Conservation (phyloP, 169 alveolate species). For the Plasmodium knowlesi region DNA sequence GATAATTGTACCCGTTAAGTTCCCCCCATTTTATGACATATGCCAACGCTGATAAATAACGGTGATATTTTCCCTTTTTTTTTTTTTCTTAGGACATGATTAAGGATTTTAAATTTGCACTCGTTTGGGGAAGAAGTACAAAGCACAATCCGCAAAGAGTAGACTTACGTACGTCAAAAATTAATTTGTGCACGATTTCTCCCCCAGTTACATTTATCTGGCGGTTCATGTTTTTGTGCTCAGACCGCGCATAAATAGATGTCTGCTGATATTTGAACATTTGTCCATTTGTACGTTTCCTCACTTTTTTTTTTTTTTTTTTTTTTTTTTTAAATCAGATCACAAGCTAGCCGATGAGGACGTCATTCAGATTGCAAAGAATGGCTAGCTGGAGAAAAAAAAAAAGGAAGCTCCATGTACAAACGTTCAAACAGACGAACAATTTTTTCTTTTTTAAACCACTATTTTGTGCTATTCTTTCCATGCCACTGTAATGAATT, state of each 20-base stretch:
- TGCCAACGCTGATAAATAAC: neutral
- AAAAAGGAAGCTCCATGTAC: neutral
- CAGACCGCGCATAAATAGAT: neutral
- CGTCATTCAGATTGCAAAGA: constrained; percentile 86
- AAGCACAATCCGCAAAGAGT: constrained; percentile 96
- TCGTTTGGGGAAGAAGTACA: constrained; percentile 98
- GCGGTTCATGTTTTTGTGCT: neutral
- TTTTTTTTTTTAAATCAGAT: constrained; percentile 58
- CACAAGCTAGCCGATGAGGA: constrained; percentile 87
- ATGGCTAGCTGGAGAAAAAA: constrained; percentile 49
- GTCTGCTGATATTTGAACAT: neutral
- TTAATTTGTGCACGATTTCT: neutral
- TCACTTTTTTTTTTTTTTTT: neutral
- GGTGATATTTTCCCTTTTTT: neutral
- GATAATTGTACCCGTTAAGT: constrained; percentile 32
- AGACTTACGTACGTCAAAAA: constrained; percentile 87
- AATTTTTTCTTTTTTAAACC: neutral
- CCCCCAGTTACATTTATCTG: neutral
- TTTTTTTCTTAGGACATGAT: constrained; percentile 78
- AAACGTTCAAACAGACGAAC: neutral
- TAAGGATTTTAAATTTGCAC: constrained; percentile 93
- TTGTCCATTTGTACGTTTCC: neutral
- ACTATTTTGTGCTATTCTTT: neutral
- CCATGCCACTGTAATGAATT: neutral
- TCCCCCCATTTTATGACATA: constrained; percentile 38